These are phyloP conservation scores for Aspergillus hancockii DNA, from an alignment of 495 filamentous ascomycete species.

Conservation along the genomic window DNA sequence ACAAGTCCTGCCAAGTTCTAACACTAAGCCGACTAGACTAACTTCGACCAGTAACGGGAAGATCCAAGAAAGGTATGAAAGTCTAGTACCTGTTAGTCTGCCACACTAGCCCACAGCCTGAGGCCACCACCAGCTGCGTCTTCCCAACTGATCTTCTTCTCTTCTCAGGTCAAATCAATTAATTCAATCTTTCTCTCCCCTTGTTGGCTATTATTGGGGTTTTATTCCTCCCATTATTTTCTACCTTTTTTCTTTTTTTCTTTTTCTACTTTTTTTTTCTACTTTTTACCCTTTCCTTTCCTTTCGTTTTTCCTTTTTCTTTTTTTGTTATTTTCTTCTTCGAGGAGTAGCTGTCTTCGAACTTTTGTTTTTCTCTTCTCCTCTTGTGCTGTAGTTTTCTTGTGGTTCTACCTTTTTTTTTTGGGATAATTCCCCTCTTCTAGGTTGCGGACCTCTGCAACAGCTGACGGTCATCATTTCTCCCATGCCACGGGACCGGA, in stretches of 20 bases:
- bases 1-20: neutral
- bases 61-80: constrained; percentile 2
- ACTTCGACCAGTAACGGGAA: constrained; percentile 5
- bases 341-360: constrained; percentile 2
- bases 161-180: neutral
- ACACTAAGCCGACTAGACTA: constrained; percentile 1
- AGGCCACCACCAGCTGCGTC: constrained; percentile 2
- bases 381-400: too few species aligned
- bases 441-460: neutral
- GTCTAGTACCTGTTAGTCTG: constrained; percentile 13
- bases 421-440: neutral
- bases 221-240: constrained; percentile 10
- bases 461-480: constrained; percentile 13
- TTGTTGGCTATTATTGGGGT: constrained; percentile 14
- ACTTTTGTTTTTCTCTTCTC: constrained; percentile 2
- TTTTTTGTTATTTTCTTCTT: constrained; percentile 9
- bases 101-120: constrained; percentile 4
- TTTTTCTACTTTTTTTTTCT: constrained; percentile 7
- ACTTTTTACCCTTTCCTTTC: neutral
- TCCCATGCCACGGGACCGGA: constrained; percentile 18
- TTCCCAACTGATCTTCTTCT: constrained; percentile 17
- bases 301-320: neutral
- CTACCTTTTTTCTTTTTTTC: constrained; percentile 6
- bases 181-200: constrained; percentile 15
- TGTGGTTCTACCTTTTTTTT: constrained; percentile 6